Evolutionary conservation across 83 land plant species (phyloP).

Genomic region (Picea mariana): DNA sequence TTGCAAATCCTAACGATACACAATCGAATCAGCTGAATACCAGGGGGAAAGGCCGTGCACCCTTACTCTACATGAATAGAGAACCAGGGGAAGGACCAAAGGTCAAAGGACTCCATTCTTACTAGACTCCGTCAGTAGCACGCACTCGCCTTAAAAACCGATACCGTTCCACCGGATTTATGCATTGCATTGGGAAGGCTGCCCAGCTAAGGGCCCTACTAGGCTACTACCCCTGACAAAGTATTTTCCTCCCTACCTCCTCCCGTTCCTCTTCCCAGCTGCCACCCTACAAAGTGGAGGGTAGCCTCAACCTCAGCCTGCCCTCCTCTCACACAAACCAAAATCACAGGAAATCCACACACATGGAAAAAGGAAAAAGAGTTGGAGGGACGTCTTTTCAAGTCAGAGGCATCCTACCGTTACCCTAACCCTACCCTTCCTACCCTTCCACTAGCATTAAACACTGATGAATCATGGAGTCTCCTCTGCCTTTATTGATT

Average conservation of each 20-base stretch:
- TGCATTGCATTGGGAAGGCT: constrained; percentile 5
- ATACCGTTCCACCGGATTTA: neutral
- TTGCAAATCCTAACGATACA: neutral
- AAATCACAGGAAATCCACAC: neutral
- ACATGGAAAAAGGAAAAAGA: constrained; percentile 2
- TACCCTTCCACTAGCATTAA: too few species aligned
- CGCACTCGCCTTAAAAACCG: constrained; percentile 7
- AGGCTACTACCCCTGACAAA: neutral
- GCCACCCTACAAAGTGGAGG: too few species aligned
- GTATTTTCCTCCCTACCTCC: neutral
- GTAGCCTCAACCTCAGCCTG: too few species aligned
- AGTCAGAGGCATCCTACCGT: too few species aligned
- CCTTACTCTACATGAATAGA: neutral
- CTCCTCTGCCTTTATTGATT: too few species aligned
- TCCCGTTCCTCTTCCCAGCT: neutral
- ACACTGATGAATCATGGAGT: too few species aligned
- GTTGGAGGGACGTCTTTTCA: constrained; percentile 6
- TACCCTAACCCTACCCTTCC: too few species aligned
- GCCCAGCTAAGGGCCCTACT: neutral
- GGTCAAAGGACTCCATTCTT: constrained; percentile 1
- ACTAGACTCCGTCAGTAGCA: neutral
- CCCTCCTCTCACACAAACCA: too few species aligned
- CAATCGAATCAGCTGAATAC: neutral
- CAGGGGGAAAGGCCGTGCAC: neutral
- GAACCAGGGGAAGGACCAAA: neutral